Evolutionary conservation across 768 basidiomycete species (phyloP).

Genomic region (Amanita inopinata): DNA sequence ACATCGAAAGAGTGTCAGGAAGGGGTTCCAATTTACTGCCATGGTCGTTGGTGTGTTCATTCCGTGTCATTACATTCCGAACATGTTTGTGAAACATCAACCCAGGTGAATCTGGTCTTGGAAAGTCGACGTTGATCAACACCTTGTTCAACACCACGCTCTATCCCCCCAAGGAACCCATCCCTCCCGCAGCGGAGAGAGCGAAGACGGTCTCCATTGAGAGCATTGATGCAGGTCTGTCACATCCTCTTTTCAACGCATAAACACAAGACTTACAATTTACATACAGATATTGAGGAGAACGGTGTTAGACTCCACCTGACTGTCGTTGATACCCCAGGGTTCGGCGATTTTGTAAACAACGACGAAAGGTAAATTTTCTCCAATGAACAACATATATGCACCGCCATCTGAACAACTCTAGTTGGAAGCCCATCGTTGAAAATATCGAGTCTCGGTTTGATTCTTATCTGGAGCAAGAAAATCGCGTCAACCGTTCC

Average conservation of each 20-base stretch:
- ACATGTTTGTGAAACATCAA: slow-evolving; percentile 15
- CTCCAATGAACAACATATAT: slow-evolving; percentile 10
- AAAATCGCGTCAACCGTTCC: slow-evolving; percentile 92
- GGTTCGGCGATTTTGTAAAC: slow-evolving; percentile 99
- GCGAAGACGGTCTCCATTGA: slow-evolving; percentile 95
- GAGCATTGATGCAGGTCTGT: slow-evolving; percentile 92
- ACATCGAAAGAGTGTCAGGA: slow-evolving; percentile 95
- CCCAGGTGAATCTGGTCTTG: slow-evolving; percentile 98
- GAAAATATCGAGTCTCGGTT: slow-evolving; percentile 98
- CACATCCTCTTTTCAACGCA: slow-evolving; percentile 15
- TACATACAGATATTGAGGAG: slow-evolving; percentile 87
- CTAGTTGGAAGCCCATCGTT: slow-evolving; percentile 95
- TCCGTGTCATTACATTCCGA: slow-evolving; percentile 8
- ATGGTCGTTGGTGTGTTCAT: slow-evolving; percentile 93
- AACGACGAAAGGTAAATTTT: slow-evolving; percentile 84
- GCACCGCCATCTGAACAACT: slow-evolving; percentile 14
- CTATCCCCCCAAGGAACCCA: slow-evolving; percentile 80
- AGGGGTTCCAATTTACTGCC: slow-evolving; percentile 96
- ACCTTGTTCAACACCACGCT: slow-evolving; percentile 97
- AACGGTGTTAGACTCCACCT: slow-evolving; percentile 92
- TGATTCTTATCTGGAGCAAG: slow-evolving; percentile 95
- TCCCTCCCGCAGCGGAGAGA: slow-evolving; percentile 76
- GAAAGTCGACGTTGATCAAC: slow-evolving; percentile 98
- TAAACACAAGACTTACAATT: slow-evolving; percentile 18
- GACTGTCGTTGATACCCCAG: slow-evolving; percentile 99